phyloP scores from a whole-genome alignment of 2,329 filamentous ascomycete genomes.

The Rasamsonia emersonii region DNA sequence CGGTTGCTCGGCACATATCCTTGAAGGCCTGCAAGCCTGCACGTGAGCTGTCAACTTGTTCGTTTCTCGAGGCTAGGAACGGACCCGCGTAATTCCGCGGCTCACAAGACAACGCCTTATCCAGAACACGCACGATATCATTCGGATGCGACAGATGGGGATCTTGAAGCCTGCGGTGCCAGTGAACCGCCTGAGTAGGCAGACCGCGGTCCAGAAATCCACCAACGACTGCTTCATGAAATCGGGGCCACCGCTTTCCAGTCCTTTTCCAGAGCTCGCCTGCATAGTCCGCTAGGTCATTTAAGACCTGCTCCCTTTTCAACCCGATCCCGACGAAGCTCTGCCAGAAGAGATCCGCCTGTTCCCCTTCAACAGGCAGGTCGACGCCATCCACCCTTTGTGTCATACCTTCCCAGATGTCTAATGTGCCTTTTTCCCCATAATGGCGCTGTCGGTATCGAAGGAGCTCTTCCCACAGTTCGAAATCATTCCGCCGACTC shows the following conservation, averaged over 20 bases:
- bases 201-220: conserved; percentile 23
- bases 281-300: conserved; percentile 27
- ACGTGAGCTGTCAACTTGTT: conserved; percentile 9
- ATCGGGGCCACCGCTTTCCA: conserved; percentile 27
- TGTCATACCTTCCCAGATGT: conserved; percentile 34
- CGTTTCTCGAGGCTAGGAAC: conserved; percentile 5
- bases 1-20: conserved; percentile 31
- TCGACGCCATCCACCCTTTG: conserved; percentile 20
- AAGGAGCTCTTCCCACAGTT: conserved; percentile 39
- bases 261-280: conserved; percentile 32
- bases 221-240: conserved; percentile 31
- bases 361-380: conserved; percentile 27
- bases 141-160: conserved; percentile 22
- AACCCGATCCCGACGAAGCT: conserved; percentile 30
- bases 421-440: conserved; percentile 32
- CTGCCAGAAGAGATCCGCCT: conserved; percentile 34
- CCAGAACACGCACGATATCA: conserved; percentile 23
- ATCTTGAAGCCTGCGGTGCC: conserved; percentile 29
- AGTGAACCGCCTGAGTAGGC: conserved; percentile 23
- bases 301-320: conserved; percentile 23
- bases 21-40: conserved; percentile 28
- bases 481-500: conserved; percentile 24
- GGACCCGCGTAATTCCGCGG: conserved; percentile 13
- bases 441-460: conserved; percentile 35
- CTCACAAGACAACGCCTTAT: conserved; percentile 16